Percentiles rank a stretch among this genome's conserved stretches.
phyloP scores from a whole-genome alignment of 768 basidiomycete species.

The Boletus rubropictus region DNA sequence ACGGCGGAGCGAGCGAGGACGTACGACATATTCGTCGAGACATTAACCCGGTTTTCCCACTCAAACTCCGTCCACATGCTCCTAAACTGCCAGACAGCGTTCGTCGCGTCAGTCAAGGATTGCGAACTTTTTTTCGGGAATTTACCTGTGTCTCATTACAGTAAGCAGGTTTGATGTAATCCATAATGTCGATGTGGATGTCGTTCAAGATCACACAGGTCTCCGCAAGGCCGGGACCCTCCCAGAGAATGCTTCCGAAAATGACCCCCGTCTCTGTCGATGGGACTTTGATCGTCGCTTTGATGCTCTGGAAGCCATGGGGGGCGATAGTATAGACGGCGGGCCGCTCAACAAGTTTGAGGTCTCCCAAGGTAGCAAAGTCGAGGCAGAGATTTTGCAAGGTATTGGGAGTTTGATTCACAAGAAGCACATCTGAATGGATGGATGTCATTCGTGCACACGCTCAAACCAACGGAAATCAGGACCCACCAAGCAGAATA shows the following conservation, averaged over 20 bases:
- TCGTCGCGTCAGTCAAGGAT: neutral
- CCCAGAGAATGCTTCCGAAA: slow-evolving; percentile 97
- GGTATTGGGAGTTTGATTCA: slow-evolving; percentile 92
- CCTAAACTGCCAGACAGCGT: slow-evolving; percentile 57
- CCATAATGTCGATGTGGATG: slow-evolving; percentile 92
- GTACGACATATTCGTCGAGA: slow-evolving; percentile 75
- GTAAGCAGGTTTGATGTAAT: slow-evolving; percentile 55
- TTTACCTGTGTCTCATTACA: slow-evolving; percentile 89
- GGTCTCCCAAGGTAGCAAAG: slow-evolving; percentile 93
- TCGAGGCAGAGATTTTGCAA: slow-evolving; percentile 95
- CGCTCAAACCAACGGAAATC: neutral
- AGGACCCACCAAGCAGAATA: slow-evolving; percentile 71
- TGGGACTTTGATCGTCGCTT: slow-evolving; percentile 96
- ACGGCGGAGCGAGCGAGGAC: slow-evolving; percentile 26
- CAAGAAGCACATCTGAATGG: slow-evolving; percentile 78
- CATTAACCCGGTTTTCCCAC: slow-evolving; percentile 99
- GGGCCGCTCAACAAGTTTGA: slow-evolving; percentile 96
- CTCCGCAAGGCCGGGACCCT: slow-evolving; percentile 81
- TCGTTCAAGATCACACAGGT: slow-evolving; percentile 93
- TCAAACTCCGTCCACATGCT: slow-evolving; percentile 99
- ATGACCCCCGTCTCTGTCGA: slow-evolving; percentile 99
- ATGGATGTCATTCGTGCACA: neutral
- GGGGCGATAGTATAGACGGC: slow-evolving; percentile 90
- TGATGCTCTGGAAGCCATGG: slow-evolving; percentile 97
- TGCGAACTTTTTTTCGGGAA: too few species aligned